Evolutionary conservation across 768 basidiomycete species (phyloP).

Genomic region (Crassisporium funariophilum): DNA sequence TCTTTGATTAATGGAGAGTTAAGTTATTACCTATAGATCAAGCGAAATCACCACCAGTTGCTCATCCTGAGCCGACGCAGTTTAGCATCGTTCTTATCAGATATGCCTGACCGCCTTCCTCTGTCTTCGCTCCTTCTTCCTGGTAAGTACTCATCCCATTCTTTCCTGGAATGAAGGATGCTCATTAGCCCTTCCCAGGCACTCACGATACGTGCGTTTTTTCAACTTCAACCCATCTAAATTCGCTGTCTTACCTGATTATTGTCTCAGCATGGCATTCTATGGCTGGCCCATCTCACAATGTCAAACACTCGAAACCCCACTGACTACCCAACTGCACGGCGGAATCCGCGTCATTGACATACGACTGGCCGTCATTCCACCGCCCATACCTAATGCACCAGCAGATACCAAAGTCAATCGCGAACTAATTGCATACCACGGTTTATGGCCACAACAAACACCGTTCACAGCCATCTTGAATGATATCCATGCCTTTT

Average conservation of each 20-base stretch:
- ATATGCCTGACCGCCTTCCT: conserved; percentile 66
- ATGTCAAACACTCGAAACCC: conserved; percentile 70
- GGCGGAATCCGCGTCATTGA: conserved; percentile 84
- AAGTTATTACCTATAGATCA: conserved; percentile 37
- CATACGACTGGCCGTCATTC: conserved; percentile 71
- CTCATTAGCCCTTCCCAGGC: conserved; percentile 33
- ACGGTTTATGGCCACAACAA: conserved; percentile 72
- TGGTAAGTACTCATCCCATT: conserved; percentile 46
- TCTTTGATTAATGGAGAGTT: background rate
- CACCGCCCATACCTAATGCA: conserved; percentile 15
- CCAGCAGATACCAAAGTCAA: conserved; percentile 2
- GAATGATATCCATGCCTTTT: conserved; percentile 58
- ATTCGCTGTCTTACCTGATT: conserved; percentile 1
- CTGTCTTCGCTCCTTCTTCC: conserved; percentile 80
- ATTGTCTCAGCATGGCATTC: conserved; percentile 65
- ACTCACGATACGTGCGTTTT: conserved; percentile 69
- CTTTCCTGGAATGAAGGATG: background rate
- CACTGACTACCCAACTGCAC: conserved; percentile 67
- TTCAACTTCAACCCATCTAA: background rate
- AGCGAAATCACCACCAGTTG: conserved; percentile 46
- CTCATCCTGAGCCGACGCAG: conserved; percentile 63
- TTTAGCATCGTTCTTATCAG: conserved; percentile 53
- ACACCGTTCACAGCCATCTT: conserved; percentile 71
- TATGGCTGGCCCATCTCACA: conserved; percentile 87
- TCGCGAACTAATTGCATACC: conserved; percentile 70